Conservation (phyloP, 2,329 filamentous ascomycete species). For the Fusarium continuum region DNA sequence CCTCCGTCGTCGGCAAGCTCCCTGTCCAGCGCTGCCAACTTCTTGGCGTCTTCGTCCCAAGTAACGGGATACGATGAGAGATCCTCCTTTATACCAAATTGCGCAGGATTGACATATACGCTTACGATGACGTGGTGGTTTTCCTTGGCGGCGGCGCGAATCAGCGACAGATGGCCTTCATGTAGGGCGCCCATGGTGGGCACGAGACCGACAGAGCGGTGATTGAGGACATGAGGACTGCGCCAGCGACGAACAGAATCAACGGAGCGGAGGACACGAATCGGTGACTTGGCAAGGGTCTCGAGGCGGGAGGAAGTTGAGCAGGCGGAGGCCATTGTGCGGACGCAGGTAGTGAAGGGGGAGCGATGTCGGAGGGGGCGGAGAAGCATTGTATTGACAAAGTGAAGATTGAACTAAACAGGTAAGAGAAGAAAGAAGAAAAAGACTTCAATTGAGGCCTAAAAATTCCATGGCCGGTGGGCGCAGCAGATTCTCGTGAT, state of each 20-base stretch:
- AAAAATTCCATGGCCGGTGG: slow-evolving; percentile 41
- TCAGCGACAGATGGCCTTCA: slow-evolving; percentile 85
- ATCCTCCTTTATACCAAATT: slow-evolving; percentile 92
- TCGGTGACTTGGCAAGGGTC: slow-evolving; percentile 64
- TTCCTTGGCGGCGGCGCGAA: slow-evolving; percentile 83
- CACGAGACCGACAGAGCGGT: slow-evolving; percentile 83
- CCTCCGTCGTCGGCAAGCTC: slow-evolving; percentile 71
- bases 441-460: slow-evolving; percentile 2
- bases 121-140: slow-evolving; percentile 89
- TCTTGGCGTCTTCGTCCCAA: slow-evolving; percentile 79
- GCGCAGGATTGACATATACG: slow-evolving; percentile 95
- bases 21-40: slow-evolving; percentile 73
- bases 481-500: slow-evolving; percentile 51
- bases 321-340: slow-evolving; percentile 35
- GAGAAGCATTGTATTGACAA: slow-evolving; percentile 23
- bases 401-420: neutral
- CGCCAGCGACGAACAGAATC: slow-evolving; percentile 76
- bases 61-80: slow-evolving; percentile 89
- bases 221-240: slow-evolving; percentile 69
- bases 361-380: slow-evolving; percentile 32
- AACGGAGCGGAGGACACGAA: slow-evolving; percentile 81
- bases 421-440: neutral
- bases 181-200: slow-evolving; percentile 99
- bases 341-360: slow-evolving; percentile 24
- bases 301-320: slow-evolving; percentile 47